A percentile compares a stretch with the other conserved stretches of the same genome.
Conservation (phyloP, 2,329 filamentous ascomycete species). For the Ramularia endophylla region DNA sequence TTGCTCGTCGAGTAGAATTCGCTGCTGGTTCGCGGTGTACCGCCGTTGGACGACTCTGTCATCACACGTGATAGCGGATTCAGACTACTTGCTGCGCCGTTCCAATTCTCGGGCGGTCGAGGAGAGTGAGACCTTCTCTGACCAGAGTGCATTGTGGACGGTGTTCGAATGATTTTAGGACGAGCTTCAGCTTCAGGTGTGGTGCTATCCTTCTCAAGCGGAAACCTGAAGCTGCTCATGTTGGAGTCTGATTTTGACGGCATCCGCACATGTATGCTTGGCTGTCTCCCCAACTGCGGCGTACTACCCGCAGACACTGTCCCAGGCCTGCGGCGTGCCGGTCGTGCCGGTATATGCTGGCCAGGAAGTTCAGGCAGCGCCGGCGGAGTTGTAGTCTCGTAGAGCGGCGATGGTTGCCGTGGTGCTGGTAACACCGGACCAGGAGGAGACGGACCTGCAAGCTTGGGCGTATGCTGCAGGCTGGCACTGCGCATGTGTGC, state of each 20-base stretch:
- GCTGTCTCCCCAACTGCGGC: conserved; percentile 23
- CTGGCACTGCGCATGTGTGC: conserved; percentile 75
- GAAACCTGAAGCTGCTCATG: conserved; percentile 27
- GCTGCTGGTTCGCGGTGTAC: conserved; percentile 82
- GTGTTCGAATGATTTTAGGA: conserved; percentile 25
- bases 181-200: conserved; percentile 5
- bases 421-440: conserved; percentile 12
- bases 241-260: conserved; percentile 7
- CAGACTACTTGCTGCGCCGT: conserved; percentile 44
- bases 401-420: conserved; percentile 37
- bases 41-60: conserved; percentile 68
- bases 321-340: conserved; percentile 23
- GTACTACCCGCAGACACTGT: conserved; percentile 27
- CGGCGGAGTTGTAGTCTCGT: conserved; percentile 35
- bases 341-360: conserved; percentile 16
- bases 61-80: conserved; percentile 63
- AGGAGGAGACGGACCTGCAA: conserved; percentile 12
- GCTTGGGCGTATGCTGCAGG: conserved; percentile 61
- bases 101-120: conserved; percentile 30
- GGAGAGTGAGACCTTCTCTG: conserved; percentile 27
- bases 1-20: conserved; percentile 96
- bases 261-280: conserved; percentile 11
- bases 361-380: conserved; percentile 10
- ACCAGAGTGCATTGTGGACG: conserved; percentile 32
- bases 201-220: conserved; percentile 20